phyloP scores from a whole-genome alignment of 2,329 filamentous ascomycete genomes.

The Penicillium frequentans region DNA sequence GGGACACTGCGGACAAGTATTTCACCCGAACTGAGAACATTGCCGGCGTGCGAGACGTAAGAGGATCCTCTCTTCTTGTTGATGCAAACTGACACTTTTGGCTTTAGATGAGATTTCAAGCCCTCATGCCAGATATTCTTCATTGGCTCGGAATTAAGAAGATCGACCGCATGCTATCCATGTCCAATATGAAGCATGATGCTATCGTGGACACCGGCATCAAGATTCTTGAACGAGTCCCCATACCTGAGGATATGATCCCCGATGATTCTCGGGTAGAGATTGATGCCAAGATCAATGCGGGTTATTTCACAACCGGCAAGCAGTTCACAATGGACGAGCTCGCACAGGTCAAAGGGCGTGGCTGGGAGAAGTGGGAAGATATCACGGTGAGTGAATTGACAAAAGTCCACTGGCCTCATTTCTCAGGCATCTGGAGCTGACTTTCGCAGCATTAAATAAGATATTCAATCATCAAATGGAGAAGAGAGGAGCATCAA shows the following conservation, averaged over 20 bases:
- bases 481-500: not conserved
- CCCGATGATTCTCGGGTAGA: constrained; percentile 95
- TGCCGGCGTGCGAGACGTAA: constrained; percentile 77
- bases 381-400: constrained; percentile 33
- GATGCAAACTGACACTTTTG: not conserved
- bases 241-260: constrained; percentile 90
- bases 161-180: constrained; percentile 97
- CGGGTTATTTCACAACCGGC: constrained; percentile 82
- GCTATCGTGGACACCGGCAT: constrained; percentile 53
- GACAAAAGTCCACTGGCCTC: no score
- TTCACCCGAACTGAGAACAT: constrained; percentile 97
- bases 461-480: not conserved
- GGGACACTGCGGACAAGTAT: constrained; percentile 56
- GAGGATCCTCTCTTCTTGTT: constrained; percentile 43
- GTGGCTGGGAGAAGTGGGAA: constrained; percentile 77
- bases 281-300: constrained; percentile 97
- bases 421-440: not conserved
- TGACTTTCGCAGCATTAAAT: not conserved
- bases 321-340: constrained; percentile 88
- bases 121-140: constrained; percentile 94
- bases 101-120: constrained; percentile 86
- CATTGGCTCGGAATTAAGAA: constrained; percentile 99
- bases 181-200: constrained; percentile 74
- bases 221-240: constrained; percentile 84
- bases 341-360: constrained; percentile 78